Evolutionary conservation across 306 rosid genomes (phyloP).

Genomic region (Trifolium dubium): DNA sequence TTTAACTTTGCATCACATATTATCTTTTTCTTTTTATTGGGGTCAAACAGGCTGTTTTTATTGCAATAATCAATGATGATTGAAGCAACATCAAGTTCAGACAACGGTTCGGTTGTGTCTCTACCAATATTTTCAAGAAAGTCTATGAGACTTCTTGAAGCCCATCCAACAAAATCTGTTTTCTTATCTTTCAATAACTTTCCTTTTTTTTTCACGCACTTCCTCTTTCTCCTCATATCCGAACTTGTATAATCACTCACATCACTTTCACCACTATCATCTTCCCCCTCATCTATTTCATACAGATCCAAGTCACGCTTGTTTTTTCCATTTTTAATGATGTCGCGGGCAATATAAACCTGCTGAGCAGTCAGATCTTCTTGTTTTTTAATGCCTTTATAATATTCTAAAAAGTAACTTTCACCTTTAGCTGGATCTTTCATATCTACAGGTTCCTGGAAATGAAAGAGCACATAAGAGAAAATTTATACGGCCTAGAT

Average conservation of each 20-base stretch:
- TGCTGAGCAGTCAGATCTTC: conserved; percentile 56
- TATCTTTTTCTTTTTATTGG: conserved; percentile 61
- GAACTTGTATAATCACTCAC: conserved; percentile 46
- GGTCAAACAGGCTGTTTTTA: conserved; percentile 66
- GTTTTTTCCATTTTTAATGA: conserved; percentile 50
- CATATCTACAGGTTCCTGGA: conserved; percentile 64
- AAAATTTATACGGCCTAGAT: background rate
- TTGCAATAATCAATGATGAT: conserved; percentile 62
- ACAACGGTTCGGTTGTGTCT: conserved; percentile 50
- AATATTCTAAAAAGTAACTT: conserved; percentile 60
- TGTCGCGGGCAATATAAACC: conserved; percentile 44
- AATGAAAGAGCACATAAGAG: conserved; percentile 31
- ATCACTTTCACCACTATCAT: conserved; percentile 49
- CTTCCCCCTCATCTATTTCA: conserved; percentile 46
- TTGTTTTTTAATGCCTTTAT: conserved; percentile 54
- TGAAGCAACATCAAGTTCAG: conserved; percentile 66
- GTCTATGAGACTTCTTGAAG: conserved; percentile 58
- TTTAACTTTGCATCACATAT: conserved; percentile 59
- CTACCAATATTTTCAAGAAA: conserved; percentile 61
- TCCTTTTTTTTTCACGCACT: conserved; percentile 43
- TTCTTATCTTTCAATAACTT: conserved; percentile 50
- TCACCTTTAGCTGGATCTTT: conserved; percentile 59
- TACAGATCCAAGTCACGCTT: conserved; percentile 40
- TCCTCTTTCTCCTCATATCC: conserved; percentile 53
- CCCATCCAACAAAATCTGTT: conserved; percentile 76